Conservation (phyloP, 108 stramenopile genomes). For the Stephanodiscus triporus region DNA sequence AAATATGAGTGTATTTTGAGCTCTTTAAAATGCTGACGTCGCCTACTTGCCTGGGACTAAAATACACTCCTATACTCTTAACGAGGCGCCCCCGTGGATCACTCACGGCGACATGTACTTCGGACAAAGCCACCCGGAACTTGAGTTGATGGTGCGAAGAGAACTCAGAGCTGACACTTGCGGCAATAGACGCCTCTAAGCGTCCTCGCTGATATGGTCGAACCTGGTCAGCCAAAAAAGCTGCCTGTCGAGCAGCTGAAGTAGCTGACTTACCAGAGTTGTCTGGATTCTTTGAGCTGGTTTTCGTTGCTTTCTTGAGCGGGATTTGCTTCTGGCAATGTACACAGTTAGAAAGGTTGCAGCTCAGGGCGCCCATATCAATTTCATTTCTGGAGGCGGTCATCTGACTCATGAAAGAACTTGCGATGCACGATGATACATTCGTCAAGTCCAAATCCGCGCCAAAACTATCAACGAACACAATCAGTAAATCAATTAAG, state of each 20-base stretch:
- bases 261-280: too few relatives aligned
- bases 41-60: conserved; percentile 59
- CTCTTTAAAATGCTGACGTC: conserved; percentile 62
- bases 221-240: conserved; percentile 57
- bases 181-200: conserved; percentile 54
- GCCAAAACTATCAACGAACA: conserved; percentile 31
- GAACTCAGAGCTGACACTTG: conserved; percentile 69
- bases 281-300: not conserved
- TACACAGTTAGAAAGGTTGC: conserved; percentile 65
- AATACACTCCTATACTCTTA: conserved; percentile 71
- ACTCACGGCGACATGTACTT: conserved; percentile 63
- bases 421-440: conserved; percentile 20
- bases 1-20: conserved; percentile 52
- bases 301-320: conserved; percentile 17
- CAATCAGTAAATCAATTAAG: conserved; percentile 28
- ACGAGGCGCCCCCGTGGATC: conserved; percentile 82
- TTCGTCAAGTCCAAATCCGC: conserved; percentile 31
- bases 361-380: conserved; percentile 20
- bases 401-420: conserved; percentile 29
- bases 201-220: conserved; percentile 56
- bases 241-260: too few relatives aligned
- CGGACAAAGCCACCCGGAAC: conserved; percentile 66
- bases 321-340: conserved; percentile 54
- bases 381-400: conserved; percentile 11
- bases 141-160: conserved; percentile 61